These are phyloP conservation scores for Rosa multiflora DNA, from an alignment of 306 rosid genomes.

Conservation along the genomic window DNA sequence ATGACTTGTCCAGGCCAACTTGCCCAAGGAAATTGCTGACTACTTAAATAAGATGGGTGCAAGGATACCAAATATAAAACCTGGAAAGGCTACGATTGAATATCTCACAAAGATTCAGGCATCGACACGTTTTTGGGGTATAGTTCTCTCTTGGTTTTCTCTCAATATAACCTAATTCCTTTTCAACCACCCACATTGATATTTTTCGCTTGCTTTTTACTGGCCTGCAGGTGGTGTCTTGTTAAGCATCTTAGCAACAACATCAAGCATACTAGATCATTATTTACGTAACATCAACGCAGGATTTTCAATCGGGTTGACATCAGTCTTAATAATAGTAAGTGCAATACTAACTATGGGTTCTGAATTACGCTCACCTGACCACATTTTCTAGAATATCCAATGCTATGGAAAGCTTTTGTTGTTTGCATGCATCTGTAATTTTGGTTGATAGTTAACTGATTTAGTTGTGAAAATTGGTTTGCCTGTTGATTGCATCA, in stretches of 20 bases:
- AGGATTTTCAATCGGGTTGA: slow-evolving; percentile 92
- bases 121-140: slow-evolving; percentile 98
- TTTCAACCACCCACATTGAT: not conserved
- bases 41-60: slow-evolving; percentile 99
- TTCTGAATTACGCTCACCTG: not conserved
- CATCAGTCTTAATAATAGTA: slow-evolving; percentile 91
- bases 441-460: not conserved
- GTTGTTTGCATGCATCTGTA: not conserved
- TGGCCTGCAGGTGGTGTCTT: slow-evolving; percentile 72
- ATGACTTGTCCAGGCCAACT: slow-evolving; percentile 71
- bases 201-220: slow-evolving; percentile 22
- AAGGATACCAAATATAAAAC: slow-evolving; percentile 86
- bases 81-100: slow-evolving; percentile 95
- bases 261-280: slow-evolving; percentile 87
- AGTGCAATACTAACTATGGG: slow-evolving; percentile 33
- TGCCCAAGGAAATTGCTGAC: slow-evolving; percentile 99
- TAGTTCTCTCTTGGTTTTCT: slow-evolving; percentile 25
- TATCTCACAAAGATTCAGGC: slow-evolving; percentile 96
- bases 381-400: not conserved
- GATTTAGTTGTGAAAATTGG: not conserved
- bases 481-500: not conserved
- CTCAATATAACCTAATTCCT: slow-evolving; percentile 16
- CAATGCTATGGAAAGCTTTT: not conserved
- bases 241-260: slow-evolving; percentile 84
- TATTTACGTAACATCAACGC: slow-evolving; percentile 81